These are phyloP conservation scores for Cytospora piceicola DNA, from an alignment of 2,329 filamentous ascomycete genomes.

Conservation along the genomic window DNA sequence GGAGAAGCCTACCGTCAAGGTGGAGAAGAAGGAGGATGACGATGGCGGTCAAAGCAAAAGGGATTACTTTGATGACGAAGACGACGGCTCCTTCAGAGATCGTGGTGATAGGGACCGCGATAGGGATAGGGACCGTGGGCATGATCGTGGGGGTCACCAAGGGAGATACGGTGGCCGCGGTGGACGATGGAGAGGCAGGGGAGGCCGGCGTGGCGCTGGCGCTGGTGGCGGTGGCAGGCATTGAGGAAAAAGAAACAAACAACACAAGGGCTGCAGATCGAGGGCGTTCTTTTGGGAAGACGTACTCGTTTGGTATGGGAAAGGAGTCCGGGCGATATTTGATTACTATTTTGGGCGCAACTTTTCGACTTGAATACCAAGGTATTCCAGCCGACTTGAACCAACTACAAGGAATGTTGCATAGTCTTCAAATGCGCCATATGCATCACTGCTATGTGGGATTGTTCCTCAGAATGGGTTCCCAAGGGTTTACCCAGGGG, in stretches of 20 bases:
- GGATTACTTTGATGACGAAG: conserved; percentile 38
- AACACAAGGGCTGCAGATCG: background rate
- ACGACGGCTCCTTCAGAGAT: conserved; percentile 42
- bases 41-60: conserved; percentile 50
- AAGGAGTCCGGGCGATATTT: background rate
- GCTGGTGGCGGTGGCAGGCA: conserved; percentile 25
- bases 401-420: background rate
- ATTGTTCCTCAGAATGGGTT: background rate
- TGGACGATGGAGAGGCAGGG: conserved; percentile 40
- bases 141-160: conserved; percentile 33
- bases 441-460: background rate
- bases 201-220: conserved; percentile 34
- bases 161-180: conserved; percentile 42
- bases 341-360: background rate
- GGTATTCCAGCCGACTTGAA: background rate
- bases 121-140: conserved; percentile 38
- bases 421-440: background rate
- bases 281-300: background rate
- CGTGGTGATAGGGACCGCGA: conserved; percentile 42
- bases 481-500: too few species aligned
- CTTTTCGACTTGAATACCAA: background rate
- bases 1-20: conserved; percentile 74
- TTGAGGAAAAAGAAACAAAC: background rate
- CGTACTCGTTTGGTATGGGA: background rate
- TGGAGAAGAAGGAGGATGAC: conserved; percentile 65